Evolutionary conservation across 1,139 yeast species (phyloP).

Genomic region (Debaryomyces coudertii): DNA sequence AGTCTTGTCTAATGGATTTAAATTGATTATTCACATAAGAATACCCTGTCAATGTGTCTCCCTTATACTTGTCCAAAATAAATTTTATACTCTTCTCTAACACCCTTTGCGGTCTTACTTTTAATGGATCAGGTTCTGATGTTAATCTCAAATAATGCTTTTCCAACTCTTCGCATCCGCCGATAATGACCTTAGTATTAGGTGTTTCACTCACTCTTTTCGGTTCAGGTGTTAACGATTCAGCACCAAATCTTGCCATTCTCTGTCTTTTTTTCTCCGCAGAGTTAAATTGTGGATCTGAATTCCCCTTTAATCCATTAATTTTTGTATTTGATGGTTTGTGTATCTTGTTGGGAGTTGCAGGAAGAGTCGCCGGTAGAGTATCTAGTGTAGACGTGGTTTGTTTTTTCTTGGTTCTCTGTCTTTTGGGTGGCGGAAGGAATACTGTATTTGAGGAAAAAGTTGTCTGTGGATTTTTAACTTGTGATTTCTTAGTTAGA

Average conservation of each 20-base stretch:
- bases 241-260: slow-evolving; percentile 49
- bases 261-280: slow-evolving; percentile 47
- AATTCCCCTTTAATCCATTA: neutral
- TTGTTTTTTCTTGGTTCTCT: slow-evolving; percentile 1
- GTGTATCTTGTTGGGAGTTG: neutral
- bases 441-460: slow-evolving; percentile 5
- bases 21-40: slow-evolving; percentile 85
- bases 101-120: slow-evolving; percentile 73
- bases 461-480: neutral
- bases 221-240: slow-evolving; percentile 24
- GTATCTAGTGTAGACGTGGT: neutral
- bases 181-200: slow-evolving; percentile 47
- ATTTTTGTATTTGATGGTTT: neutral
- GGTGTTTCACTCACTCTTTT: neutral
- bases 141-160: slow-evolving; percentile 83
- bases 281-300: slow-evolving; percentile 31
- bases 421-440: slow-evolving; percentile 6
- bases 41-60: slow-evolving; percentile 54
- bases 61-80: slow-evolving; percentile 58
- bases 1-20: slow-evolving; percentile 88
- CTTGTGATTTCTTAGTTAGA: slow-evolving; percentile 12
- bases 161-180: slow-evolving; percentile 67
- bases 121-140: slow-evolving; percentile 85
- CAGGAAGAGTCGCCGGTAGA: neutral
- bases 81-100: slow-evolving; percentile 60